Percentiles rank a stretch among this genome's conserved stretches.
These are phyloP conservation scores for Saccharomyces hybrid DNA, from an alignment of 1,139 yeast genomes.

Conservation along the genomic window DNA sequence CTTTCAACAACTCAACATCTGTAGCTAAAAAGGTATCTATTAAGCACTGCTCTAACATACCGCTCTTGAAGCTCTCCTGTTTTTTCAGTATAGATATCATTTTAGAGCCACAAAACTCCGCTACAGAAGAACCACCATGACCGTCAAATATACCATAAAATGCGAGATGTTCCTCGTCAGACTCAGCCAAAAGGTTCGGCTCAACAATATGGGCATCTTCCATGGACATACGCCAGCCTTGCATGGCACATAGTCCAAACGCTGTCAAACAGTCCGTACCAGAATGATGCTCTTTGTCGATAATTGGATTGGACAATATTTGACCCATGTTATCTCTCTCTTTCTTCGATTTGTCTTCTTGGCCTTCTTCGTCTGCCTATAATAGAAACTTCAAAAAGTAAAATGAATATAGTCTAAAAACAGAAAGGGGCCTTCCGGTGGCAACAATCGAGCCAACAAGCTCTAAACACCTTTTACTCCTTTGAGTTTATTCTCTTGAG, in stretches of 20 bases:
- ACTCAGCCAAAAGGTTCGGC: slow-evolving; percentile 39
- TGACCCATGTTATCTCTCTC: slow-evolving; percentile 50
- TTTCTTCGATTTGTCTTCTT: not conserved
- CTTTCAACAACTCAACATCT: slow-evolving; percentile 72
- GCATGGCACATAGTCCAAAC: slow-evolving; percentile 91
- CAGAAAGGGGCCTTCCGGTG: slow-evolving; percentile 7
- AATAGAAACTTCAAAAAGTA: not conserved
- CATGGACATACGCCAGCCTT: slow-evolving; percentile 98
- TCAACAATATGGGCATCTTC: slow-evolving; percentile 72
- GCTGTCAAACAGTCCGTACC: slow-evolving; percentile 62
- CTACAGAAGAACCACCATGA: slow-evolving; percentile 92
- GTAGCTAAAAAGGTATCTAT: slow-evolving; percentile 78
- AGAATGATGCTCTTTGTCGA: slow-evolving; percentile 61
- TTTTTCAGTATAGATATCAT: slow-evolving; percentile 60
- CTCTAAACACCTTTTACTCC: not conserved
- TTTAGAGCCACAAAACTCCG: slow-evolving; percentile 76
- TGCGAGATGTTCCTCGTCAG: slow-evolving; percentile 44
- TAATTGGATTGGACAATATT: slow-evolving; percentile 64
- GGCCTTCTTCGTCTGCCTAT: not conserved
- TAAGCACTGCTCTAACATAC: slow-evolving; percentile 62
- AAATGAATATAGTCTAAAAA: not conserved
- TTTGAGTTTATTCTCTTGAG: slow-evolving; percentile 1
- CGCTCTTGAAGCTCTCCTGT: slow-evolving; percentile 47
- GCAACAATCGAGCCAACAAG: slow-evolving; percentile 1
- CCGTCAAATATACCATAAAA: slow-evolving; percentile 96